Evolutionary conservation across 805 yeast genomes (phyloP).

Genomic region (Kluyveromyces siamensis): DNA sequence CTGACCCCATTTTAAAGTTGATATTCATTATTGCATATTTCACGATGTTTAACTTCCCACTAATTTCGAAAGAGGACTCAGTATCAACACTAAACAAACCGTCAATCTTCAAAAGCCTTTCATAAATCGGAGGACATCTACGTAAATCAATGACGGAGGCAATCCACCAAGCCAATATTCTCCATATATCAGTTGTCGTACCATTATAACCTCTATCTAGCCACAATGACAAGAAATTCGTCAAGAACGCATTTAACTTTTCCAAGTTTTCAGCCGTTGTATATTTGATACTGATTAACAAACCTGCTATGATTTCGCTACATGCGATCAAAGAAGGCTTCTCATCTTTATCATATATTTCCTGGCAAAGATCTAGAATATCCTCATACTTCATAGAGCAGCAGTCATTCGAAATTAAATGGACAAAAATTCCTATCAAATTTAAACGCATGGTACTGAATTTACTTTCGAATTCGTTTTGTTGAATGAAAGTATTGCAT

Average conservation of each 20-base stretch:
- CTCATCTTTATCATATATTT: slow-evolving; percentile 53
- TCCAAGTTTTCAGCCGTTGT: slow-evolving; percentile 29
- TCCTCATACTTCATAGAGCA: slow-evolving; percentile 39
- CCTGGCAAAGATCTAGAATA: slow-evolving; percentile 40
- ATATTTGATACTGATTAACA: slow-evolving; percentile 41
- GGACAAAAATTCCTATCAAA: slow-evolving; percentile 42
- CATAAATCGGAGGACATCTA: slow-evolving; percentile 46
- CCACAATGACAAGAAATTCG: slow-evolving; percentile 35
- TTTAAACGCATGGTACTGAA: slow-evolving; percentile 60
- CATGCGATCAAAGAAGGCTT: slow-evolving; percentile 67
- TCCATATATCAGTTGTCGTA: slow-evolving; percentile 69
- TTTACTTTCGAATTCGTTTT: slow-evolving; percentile 59
- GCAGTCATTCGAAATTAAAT: slow-evolving; percentile 37
- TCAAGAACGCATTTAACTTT: slow-evolving; percentile 39
- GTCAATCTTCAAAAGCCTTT: slow-evolving; percentile 37
- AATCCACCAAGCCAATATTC: slow-evolving; percentile 63
- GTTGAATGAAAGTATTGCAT: slow-evolving; percentile 45
- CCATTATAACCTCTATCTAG: slow-evolving; percentile 58
- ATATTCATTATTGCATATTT: slow-evolving; percentile 40
- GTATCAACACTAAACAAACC: slow-evolving; percentile 36
- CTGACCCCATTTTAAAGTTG: slow-evolving; percentile 46
- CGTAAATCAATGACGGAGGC: slow-evolving; percentile 60
- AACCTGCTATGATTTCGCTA: slow-evolving; percentile 62
- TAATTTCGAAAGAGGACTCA: slow-evolving; percentile 55
- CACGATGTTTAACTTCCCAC: slow-evolving; percentile 46